Evolutionary conservation across 2,329 filamentous ascomycete species (phyloP), one percentile per base, ranked within the genome.

Genomic region (Escovopsis sp.): DNA sequence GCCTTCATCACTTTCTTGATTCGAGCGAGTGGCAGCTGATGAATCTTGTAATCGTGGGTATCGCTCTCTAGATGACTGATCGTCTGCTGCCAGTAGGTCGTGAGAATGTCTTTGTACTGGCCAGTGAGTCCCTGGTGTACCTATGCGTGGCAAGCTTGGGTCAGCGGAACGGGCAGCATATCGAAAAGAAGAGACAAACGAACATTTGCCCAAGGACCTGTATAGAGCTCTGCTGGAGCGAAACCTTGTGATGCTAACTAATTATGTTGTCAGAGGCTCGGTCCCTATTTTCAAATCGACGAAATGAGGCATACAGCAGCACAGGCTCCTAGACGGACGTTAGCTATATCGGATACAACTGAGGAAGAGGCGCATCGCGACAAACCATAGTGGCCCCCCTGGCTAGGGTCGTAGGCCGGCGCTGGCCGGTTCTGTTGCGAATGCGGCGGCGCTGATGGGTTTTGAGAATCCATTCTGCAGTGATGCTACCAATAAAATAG

Each of bases 1-100:
- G 91, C 91, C 67, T 98, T 98, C 91, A 98, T 98, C 51, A 98
- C 91, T 64, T 98, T 98, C 72, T 98, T 98, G 68, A 98, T 98
- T 43, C 91, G 82, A n/a, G 91, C 91, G 35, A 98, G 73, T 2
- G 91, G 91, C 34, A 98, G 73, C 62, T 96, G 91, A 61, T 98
- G 91, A 44, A 96, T 76, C 66, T 98, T 98, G 73, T 96, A 98
- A 64, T 98, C 91, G 62, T 98, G 91, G 39, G 83, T 86, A 55
- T 96, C 91, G 46, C 76, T 85, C 66, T 98, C 91, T 45, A 98
- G 77, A 60, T 94, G 87, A 51, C 82, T 89, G 66, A 98, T 94
- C 48, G 88, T 91, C 58, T 98, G 89, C 63, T 98, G 91, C 91
- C 91, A 98, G 67, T 98, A 98, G 6, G 89, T 95, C 36, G 93